phyloP scores from a whole-genome alignment of 768 basidiomycete genomes.

The Tulasnella sp. region DNA sequence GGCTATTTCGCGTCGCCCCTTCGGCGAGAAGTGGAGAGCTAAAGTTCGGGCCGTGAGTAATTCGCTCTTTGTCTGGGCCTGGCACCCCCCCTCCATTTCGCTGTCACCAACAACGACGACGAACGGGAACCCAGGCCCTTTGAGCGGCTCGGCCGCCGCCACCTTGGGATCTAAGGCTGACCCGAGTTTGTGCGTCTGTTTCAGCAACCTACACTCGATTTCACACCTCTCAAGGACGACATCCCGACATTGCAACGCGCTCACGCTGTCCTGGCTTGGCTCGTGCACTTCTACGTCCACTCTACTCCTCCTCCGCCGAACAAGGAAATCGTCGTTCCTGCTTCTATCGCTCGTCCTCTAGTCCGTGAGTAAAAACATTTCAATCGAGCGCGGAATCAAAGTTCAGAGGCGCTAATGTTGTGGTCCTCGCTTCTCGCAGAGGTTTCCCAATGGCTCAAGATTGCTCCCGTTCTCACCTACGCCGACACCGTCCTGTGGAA shows the following conservation, averaged over 20 bases:
- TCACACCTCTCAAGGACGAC: slow-evolving; percentile 25
- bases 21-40: slow-evolving; percentile 26
- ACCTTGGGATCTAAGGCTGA: not conserved
- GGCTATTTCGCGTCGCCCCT: slow-evolving; percentile 28
- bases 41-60: slow-evolving; percentile 28
- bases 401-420: slow-evolving; percentile 2
- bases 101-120: not conserved
- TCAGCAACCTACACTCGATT: slow-evolving; percentile 27
- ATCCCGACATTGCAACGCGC: slow-evolving; percentile 24
- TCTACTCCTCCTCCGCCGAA: slow-evolving; percentile 36
- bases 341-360: slow-evolving; percentile 67
- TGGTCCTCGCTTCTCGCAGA: slow-evolving; percentile 32
- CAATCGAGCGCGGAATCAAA: not conserved
- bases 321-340: slow-evolving; percentile 59
- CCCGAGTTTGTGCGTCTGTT: not conserved
- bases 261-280: slow-evolving; percentile 31
- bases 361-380: slow-evolving; percentile 40
- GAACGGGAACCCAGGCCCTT: not conserved
- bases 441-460: slow-evolving; percentile 63
- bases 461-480: slow-evolving; percentile 87
- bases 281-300: slow-evolving; percentile 32
- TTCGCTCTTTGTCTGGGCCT: slow-evolving; percentile 14
- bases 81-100: not conserved
- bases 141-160: not conserved
- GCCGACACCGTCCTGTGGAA: slow-evolving; percentile 79